Percentiles rank a stretch among this genome's conserved stretches.
phyloP scores from a whole-genome alignment of 179 eudicot species.

The Heliamphora pulchella region DNA sequence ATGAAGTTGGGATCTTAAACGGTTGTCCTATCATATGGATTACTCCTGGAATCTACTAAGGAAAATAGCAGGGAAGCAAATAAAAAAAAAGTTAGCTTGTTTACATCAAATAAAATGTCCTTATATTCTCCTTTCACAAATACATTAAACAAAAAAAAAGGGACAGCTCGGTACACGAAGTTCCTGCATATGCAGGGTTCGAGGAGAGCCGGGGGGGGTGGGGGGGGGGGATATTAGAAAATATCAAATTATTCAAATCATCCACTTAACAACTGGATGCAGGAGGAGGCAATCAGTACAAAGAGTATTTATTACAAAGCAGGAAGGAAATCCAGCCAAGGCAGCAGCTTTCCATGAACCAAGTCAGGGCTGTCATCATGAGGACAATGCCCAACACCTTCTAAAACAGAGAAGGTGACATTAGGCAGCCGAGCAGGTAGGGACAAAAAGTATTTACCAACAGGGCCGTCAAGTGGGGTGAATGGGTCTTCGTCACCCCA shows the following conservation, averaged over 20 bases:
- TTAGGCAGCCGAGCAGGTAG: slow-evolving; percentile 43
- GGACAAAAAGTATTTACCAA: slow-evolving; percentile 71
- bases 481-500: slow-evolving; percentile 94
- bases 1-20: too few relatives aligned
- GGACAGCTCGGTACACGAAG: too few relatives aligned
- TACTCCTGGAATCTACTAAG: too few relatives aligned
- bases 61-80: too few relatives aligned
- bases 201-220: too few relatives aligned
- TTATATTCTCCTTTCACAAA: too few relatives aligned
- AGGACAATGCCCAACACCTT: slow-evolving; percentile 91
- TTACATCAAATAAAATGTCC: too few relatives aligned
- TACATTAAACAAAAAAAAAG: too few relatives aligned
- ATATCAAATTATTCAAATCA: neutral
- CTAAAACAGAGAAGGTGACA: slow-evolving; percentile 46
- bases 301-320: slow-evolving; percentile 17
- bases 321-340: slow-evolving; percentile 58
- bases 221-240: too few relatives aligned
- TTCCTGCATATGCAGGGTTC: too few relatives aligned
- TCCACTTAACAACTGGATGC: neutral
- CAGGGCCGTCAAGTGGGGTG: slow-evolving; percentile 93
- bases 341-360: slow-evolving; percentile 75
- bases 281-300: neutral
- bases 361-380: slow-evolving; percentile 83
- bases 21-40: too few relatives aligned
- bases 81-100: too few relatives aligned